Base-by-base conservation (phyloP, 1,284 basidiomycete species). In the Cryptococcus sp. region DNA sequence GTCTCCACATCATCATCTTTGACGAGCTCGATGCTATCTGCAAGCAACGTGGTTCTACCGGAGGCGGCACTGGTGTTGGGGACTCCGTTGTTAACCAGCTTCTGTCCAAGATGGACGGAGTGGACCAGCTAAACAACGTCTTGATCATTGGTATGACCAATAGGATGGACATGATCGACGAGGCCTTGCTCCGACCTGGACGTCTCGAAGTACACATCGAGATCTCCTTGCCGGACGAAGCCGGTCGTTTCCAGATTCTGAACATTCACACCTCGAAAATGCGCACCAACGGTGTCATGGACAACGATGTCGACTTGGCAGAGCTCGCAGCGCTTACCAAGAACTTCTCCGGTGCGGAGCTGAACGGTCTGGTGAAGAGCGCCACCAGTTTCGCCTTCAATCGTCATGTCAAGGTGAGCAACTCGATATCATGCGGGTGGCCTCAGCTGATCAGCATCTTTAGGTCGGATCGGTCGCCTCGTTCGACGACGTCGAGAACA, bases 131-230 rank as follows among this genome's bases (percentile, higher is more conserved):
- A 52, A 99, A 99, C 83, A 99, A 99, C 78, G 96, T 99, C 61
- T 89, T 99, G 66, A 90, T 99, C 68, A 99, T 99, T 68, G 96
- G 96, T 72, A 99, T 99, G 96, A 99, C 96, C 53, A 99, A 99
- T 79, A 88, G 96, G 63, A 82, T 89, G 54, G 96, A 99, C 83
- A 95, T 99, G 94, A 98, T 99, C 70, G 96, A 99, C 73, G 96
- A 99, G 75, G 96, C 95, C 6, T 84, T 99, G 1, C 84, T 98
- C 15, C 93, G 96, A 71, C 95, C 96, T 1, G 96, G 96, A 57
- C 93, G 96, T 82, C 88, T 99, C 50, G 96, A 99, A 77, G 95
- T 99, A n/a, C 96, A 99, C 79, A 97, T 99, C 87, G 96, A 99
- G 79, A 98, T 99, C 64, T 96, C 93, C 5, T 83, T 99, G 1